Base-by-base conservation (phyloP, 495 filamentous ascomycete genomes). In the Aspergillus taichungensis region DNA sequence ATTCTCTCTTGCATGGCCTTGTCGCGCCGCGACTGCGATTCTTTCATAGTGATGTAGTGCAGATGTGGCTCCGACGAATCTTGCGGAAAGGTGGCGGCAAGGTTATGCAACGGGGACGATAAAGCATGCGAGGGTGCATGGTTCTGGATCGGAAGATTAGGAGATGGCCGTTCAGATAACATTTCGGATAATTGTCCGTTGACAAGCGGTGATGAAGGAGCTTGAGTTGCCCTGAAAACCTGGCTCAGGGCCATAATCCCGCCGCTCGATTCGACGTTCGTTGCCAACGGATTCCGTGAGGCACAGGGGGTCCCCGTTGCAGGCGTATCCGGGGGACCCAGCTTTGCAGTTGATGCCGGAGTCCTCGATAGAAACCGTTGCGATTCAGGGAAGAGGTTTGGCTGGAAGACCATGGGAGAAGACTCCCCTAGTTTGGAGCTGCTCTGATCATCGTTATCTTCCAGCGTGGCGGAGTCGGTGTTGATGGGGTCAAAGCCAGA, bases 211-310 rank as follows among this genome's bases (percentile, higher is more conserved):
- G 74, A 76, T 2, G 73, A 73, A n/a, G 68, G 63, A n/a, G 67
- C 73, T 44, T 76, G 74, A 0, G 74, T 77, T 8, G 69, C 66
- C 37, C 60, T 66, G 51, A 77, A 77, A 0, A 74, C 53, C 51
- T 77, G 73, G 39, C 74, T 77, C 10, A 75, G 54, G 3, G 66
- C 62, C 61, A 77, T 64, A 5, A 72, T 50, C 9, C 68, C 71
- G 14, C 67, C 63, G 30, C 61, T 65, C 2, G 64, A 67, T 24
- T 54, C 60, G n/a, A 66, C 41, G 14, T 69, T 65, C 13, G 64
- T 52, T 9, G 65, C 63, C 18, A 76, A 57, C 40, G 74, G 73
- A 43, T 74, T 76, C 13, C 64, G 57, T 6, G 71, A 68, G n/a
- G 64, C 40, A 10, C 53, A 60, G 10, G 73, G 72, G 13, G 74